A percentile compares a stretch with the other conserved stretches of the same genome.
phyloP scores from a whole-genome alignment of 2,329 filamentous ascomycete genomes.

The Dactylellina drechsleri region DNA sequence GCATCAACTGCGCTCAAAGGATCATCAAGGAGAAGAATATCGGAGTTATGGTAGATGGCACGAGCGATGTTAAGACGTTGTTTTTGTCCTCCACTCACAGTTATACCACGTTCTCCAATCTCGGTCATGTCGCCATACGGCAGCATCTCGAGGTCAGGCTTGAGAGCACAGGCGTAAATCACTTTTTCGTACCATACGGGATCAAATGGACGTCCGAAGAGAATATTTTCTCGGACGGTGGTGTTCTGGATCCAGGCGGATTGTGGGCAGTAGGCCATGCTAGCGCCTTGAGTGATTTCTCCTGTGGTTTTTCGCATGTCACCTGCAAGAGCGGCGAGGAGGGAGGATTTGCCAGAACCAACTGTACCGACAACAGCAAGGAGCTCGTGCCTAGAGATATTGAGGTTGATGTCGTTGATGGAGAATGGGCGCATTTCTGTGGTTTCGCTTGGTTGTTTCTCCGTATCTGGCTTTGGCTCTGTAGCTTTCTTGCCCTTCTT shows the following conservation, averaged over 20 bases:
- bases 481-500: conserved; percentile 93
- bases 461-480: conserved; percentile 69
- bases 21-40: conserved; percentile 76
- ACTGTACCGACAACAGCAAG: conserved; percentile 93
- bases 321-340: conserved; percentile 86
- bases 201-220: conserved; percentile 95
- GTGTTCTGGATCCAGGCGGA: conserved; percentile 98
- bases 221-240: conserved; percentile 94
- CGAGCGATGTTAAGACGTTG: conserved; percentile 81
- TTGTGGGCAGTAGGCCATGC: conserved; percentile 90
- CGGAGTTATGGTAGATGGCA: conserved; percentile 75
- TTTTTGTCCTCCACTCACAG: conserved; percentile 65
- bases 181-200: conserved; percentile 72
- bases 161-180: conserved; percentile 61
- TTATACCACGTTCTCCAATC: conserved; percentile 65
- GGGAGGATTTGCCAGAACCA: conserved; percentile 90
- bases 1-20: conserved; percentile 76
- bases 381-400: conserved; percentile 88
- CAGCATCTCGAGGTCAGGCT: conserved; percentile 61
- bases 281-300: conserved; percentile 81
- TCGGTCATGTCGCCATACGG: conserved; percentile 62
- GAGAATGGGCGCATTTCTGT: conserved; percentile 83
- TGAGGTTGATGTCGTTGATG: conserved; percentile 88
- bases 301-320: conserved; percentile 91
- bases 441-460: conserved; percentile 58